Conservation (phyloP, 129 eudicot genomes). For the Glebionis coronaria region DNA sequence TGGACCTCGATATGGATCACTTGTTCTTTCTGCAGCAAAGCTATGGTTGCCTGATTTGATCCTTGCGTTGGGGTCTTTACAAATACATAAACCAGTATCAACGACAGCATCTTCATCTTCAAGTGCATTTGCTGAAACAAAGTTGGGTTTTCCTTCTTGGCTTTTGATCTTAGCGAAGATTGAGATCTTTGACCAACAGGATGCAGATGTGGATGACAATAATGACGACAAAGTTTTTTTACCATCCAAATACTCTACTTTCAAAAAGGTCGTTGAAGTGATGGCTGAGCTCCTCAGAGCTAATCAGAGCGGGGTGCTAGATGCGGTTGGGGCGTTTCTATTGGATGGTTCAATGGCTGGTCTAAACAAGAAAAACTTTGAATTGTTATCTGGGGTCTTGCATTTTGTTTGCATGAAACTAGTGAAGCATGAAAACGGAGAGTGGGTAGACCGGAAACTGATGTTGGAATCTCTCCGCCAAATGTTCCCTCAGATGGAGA, state of each 20-base stretch:
- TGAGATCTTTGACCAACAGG: slow-evolving; percentile 49
- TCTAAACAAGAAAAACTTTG: slow-evolving; percentile 53
- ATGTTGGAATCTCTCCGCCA: slow-evolving; percentile 46
- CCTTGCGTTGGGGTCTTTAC: slow-evolving; percentile 58
- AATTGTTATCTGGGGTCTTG: slow-evolving; percentile 48
- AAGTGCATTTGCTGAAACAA: slow-evolving; percentile 32
- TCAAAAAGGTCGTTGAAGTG: slow-evolving; percentile 44
- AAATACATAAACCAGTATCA: slow-evolving; percentile 38
- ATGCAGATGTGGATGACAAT: slow-evolving; percentile 36
- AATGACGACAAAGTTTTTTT: slow-evolving; percentile 26
- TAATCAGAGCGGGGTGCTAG: slow-evolving; percentile 55
- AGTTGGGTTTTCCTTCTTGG: slow-evolving; percentile 53
- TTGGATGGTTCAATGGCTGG: slow-evolving; percentile 42
- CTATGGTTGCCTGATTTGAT: slow-evolving; percentile 87
- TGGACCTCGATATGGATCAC: slow-evolving; percentile 61
- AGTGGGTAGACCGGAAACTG: slow-evolving; percentile 47
- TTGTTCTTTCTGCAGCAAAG: slow-evolving; percentile 49
- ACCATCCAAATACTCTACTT: slow-evolving; percentile 38
- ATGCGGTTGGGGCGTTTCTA: slow-evolving; percentile 62
- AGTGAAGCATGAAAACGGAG: slow-evolving; percentile 31
- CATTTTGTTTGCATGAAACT: slow-evolving; percentile 59
- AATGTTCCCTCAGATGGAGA: slow-evolving; percentile 50
- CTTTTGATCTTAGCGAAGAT: slow-evolving; percentile 48
- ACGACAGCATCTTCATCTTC: slow-evolving; percentile 9
- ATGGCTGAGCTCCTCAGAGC: slow-evolving; percentile 49